These are phyloP conservation scores for Blepharisma stoltei DNA, from an alignment of 73 alveolate species.

Conservation along the genomic window DNA sequence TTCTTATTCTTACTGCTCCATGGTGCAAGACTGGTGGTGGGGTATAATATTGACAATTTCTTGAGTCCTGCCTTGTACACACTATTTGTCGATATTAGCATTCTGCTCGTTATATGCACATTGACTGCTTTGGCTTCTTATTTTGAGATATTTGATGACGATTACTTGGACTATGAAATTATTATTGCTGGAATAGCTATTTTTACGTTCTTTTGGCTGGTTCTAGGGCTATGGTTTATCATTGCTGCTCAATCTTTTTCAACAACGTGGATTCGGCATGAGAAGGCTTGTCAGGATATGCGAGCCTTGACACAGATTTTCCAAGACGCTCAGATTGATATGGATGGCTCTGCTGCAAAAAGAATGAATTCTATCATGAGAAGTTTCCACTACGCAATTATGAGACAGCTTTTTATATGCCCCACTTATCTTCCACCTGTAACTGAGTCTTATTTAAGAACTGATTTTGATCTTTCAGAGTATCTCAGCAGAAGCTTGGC, in stretches of 20 bases:
- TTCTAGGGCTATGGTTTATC: conserved; percentile 2
- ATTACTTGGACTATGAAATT: neutral
- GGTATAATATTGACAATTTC: neutral
- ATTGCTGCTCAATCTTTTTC: conserved; percentile 19
- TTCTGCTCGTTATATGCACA: neutral
- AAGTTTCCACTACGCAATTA: conserved; percentile 11
- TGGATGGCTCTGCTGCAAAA: neutral
- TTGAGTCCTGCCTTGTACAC: conserved; percentile 21
- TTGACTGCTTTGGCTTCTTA: neutral
- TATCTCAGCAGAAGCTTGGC: conserved; percentile 24
- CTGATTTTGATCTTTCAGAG: conserved; percentile 14
- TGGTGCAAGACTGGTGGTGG: neutral
- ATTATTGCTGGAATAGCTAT: neutral
- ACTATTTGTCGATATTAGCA: conserved; percentile 17
- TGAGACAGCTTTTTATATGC: conserved; percentile 17
- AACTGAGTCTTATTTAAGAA: conserved; percentile 1
- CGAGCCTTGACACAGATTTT: neutral
- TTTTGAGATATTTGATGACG: neutral
- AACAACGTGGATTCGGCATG: neutral
- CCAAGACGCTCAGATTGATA: conserved; percentile 16
- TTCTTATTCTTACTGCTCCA: neutral
- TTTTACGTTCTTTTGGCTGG: conserved; percentile 22
- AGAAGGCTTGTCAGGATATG: neutral
- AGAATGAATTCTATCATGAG: neutral
- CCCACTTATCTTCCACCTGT: conserved; percentile 27